These are phyloP conservation scores for Daldinia grandis DNA, from an alignment of 495 filamentous ascomycete genomes.

Conservation along the genomic window DNA sequence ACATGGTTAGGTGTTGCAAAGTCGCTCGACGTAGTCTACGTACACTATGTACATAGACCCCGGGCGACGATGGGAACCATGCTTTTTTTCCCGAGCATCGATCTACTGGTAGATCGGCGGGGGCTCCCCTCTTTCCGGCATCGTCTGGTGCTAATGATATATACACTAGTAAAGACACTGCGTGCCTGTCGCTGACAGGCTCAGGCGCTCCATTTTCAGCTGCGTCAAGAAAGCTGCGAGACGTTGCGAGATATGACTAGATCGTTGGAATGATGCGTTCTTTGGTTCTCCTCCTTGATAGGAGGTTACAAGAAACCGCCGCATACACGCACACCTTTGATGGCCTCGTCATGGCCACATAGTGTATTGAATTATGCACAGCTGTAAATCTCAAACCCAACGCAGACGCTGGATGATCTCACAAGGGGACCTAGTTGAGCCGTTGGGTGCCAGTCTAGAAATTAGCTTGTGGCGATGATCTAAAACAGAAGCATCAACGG, in stretches of 20 bases:
- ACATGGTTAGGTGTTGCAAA: neutral
- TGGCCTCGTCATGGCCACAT: neutral
- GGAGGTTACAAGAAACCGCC: neutral
- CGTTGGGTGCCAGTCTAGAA: constrained; percentile 1
- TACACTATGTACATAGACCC: neutral
- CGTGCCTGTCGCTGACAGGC: neutral
- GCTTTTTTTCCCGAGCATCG: constrained; percentile 7
- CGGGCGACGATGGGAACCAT: neutral
- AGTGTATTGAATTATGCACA: constrained; percentile 4
- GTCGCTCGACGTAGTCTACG: neutral
- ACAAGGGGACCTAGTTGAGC: constrained; percentile 12
- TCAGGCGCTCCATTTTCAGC: constrained; percentile 12
- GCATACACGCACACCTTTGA: neutral
- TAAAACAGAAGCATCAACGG: constrained; percentile 6
- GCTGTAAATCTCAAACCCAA: constrained; percentile 16
- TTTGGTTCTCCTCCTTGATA: neutral
- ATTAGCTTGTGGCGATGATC: constrained; percentile 34
- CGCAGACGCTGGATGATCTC: constrained; percentile 19
- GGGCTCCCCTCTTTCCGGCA: constrained; percentile 10
- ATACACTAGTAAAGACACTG: neutral
- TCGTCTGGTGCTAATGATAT: neutral
- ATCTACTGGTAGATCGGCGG: constrained; percentile 30
- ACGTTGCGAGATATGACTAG: constrained; percentile 4
- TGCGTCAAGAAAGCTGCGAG: constrained; percentile 4
- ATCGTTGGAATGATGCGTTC: neutral